Base-by-base conservation (phyloP, 1,139 yeast genomes). In the Blastobotrys ciferrii region DNA sequence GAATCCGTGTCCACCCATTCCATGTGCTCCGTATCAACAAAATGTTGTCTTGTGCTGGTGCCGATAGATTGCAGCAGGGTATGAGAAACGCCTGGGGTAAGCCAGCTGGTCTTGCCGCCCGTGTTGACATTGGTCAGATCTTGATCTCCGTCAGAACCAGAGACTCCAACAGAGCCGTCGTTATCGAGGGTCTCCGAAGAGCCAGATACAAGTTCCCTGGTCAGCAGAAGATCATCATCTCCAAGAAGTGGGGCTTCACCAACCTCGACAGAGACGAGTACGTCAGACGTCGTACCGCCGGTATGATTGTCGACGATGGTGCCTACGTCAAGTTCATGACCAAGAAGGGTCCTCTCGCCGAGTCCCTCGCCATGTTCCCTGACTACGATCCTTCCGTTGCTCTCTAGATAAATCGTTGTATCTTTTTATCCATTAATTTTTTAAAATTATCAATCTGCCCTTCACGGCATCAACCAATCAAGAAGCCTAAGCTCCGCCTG, bases 41-140 rank as follows among this genome's bases (percentile, higher is more conserved):
- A 87, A 92, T 92, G 98, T 88, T 92, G 96, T 92, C 98, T 72
- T 92, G 98, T 83, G 98, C 98, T 80, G 98, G 98, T 87, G 98
- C 98, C 75, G 98, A 92, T 91, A 88, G 98, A 87, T 84, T 92
- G 80, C 98, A 92, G 82, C 98, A 94, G 82, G 98, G 98, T 88
- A 92, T 92, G 98, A 91, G 98, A 87, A 95, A 95, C 84, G 98
- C 98, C 73, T 92, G 98, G 98, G 98, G 98, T 87, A 92, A 92
- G 82, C 98, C 98, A 71, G 96, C 91, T 71, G 98, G 98, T 82
- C 84, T 91, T 72, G 98, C 98, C 69, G 98, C 98, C 71, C 91
- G 98, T 80, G 98, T 92, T 74, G 80, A 80, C 79, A 92, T 92
- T 77, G 98, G 98, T 73, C 98, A 92, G 82, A 84, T 92, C 75